Base-by-base conservation (phyloP, 2,329 filamentous ascomycete species). In the Cadophora malorum region DNA sequence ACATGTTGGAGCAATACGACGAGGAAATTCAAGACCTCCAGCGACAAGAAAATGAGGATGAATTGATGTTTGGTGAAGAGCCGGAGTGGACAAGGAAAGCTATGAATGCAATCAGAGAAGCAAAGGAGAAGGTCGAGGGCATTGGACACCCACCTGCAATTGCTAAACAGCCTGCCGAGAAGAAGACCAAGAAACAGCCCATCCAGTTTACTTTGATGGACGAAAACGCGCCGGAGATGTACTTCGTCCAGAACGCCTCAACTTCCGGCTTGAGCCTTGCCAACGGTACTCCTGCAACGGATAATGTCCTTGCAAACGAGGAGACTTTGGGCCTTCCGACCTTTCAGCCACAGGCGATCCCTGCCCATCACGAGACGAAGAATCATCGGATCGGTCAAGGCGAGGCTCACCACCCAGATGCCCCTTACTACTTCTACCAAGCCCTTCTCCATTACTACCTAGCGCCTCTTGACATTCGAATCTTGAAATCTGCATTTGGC, bases 11-110 rank as follows among this genome's bases (percentile, higher is more conserved):
- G 64, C 92, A 98, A 76, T 95, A 90, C 74, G 89, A 96, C 70
- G 82, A 87, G 47, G 95, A 98, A 77, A 89, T 97, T 45, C 82
- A 86, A 49, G 89, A 92, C 21, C 82, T 99, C 28, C 82, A 88
- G 68, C 84, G 84, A 70, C 93, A 97, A 80, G 93, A 93, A 75
- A 89, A 90, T 72, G 93, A 97, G 78, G 96, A 99, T 76, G 93
- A 97, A 80, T 82, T 96, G 41, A 86, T 97, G 79, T 99, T 97
- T 80, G 94, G 89, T 7, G 93, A 97, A 75, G 94, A 97, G 70
- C 91, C 90, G n/a, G 93, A 95, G 73, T 98, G 94, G 94, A 93
- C 92, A 1, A 88, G 90, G 73, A 95, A 92, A 78, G 96, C 96
- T 3, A 87, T 97, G 67, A 85, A 86, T 64, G 85, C 89, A 35